phyloP scores from a whole-genome alignment of 768 basidiomycete genomes.

The Fibroporia radiculosa region DNA sequence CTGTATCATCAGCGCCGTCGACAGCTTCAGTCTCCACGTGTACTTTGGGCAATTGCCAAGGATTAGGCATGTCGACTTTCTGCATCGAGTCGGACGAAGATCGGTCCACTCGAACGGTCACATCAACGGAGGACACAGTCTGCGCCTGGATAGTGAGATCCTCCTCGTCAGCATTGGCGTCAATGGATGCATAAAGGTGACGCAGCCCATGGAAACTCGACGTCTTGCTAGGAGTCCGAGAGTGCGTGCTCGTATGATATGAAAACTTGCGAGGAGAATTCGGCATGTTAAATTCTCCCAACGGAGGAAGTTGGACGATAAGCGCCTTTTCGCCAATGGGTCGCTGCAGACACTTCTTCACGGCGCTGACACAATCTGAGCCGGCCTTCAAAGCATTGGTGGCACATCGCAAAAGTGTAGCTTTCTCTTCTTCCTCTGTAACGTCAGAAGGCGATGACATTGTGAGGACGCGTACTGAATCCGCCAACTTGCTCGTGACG shows the following conservation, averaged over 20 bases:
- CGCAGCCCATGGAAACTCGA: slow-evolving; percentile 31
- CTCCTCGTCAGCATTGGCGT: slow-evolving; percentile 42
- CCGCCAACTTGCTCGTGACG: slow-evolving; percentile 79
- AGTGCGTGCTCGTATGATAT: slow-evolving; percentile 13
- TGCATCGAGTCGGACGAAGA: background rate
- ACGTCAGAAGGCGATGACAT: slow-evolving; percentile 34
- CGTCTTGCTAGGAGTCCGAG: slow-evolving; percentile 24
- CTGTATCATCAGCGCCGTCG: background rate
- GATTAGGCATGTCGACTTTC: background rate
- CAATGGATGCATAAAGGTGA: slow-evolving; percentile 26
- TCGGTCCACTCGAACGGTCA: slow-evolving; percentile 8
- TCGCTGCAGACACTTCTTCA: slow-evolving; percentile 73
- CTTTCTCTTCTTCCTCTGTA: slow-evolving; percentile 80
- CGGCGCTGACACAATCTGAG: slow-evolving; percentile 80
- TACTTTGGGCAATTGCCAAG: slow-evolving; percentile 4
- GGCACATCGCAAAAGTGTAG: slow-evolving; percentile 70
- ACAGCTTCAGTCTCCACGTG: slow-evolving; percentile 1
- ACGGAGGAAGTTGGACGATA: slow-evolving; percentile 53
- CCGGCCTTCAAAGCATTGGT: slow-evolving; percentile 84
- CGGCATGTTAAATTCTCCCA: slow-evolving; percentile 35
- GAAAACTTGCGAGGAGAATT: slow-evolving; percentile 45
- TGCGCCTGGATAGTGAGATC: slow-evolving; percentile 55
- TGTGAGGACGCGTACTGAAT: slow-evolving; percentile 77
- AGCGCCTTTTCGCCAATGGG: slow-evolving; percentile 55
- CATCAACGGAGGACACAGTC: slow-evolving; percentile 22